Base-by-base conservation (phyloP, 78 protist genomes). In the Capsaspora owczarzaki region DNA sequence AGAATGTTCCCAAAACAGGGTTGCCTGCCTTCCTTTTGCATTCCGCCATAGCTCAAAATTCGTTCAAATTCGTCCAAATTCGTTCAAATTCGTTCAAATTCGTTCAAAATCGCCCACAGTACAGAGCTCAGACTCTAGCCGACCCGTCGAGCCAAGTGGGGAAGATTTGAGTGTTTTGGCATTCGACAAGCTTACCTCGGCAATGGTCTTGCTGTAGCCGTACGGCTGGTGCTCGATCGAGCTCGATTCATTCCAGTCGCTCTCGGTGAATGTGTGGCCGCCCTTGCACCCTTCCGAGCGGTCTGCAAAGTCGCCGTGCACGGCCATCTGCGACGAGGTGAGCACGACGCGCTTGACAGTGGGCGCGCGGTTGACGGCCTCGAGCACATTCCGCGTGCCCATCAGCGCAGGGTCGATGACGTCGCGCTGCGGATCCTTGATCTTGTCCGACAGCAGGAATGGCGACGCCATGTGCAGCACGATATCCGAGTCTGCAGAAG, bases 401-500 rank as follows among this genome's bases (percentile, higher is more conserved):
- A 70, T 77, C 29, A 85, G 69, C 0, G 89, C 89, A 0, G 89
- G 89, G 51, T 42, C 44, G 20, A 84, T 12, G 20, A 61, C 47
- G 61, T 35, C 3, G 31, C 6, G 46, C 33, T 76, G 56, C 27
- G 68, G 68, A 27, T 53, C 22, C 19, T n/a, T 2, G 61, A 33
- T 2, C 35, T 47, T 14, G 49, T 2, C 75, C n/a, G n/a, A n/a
- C 31, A 77, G 16, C 41, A 47, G 8, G 38, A 85, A 85, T 20
- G 89, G 89, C 5, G 81, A 72, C 10, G 89, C 89, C 6, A 81
- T 85, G 78, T 85, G 89, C 72, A 85, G 22, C 33, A 85, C 80
- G 29, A 25, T 3, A 16, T 68, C 63, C 37, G 38, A 29, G 60
- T 79, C 87, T 76, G 60, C 41, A 3, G 6, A 10, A 25, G 66